phyloP scores from a whole-genome alignment of 352 stramenopile genomes.

The Pythium grandisporangium region DNA sequence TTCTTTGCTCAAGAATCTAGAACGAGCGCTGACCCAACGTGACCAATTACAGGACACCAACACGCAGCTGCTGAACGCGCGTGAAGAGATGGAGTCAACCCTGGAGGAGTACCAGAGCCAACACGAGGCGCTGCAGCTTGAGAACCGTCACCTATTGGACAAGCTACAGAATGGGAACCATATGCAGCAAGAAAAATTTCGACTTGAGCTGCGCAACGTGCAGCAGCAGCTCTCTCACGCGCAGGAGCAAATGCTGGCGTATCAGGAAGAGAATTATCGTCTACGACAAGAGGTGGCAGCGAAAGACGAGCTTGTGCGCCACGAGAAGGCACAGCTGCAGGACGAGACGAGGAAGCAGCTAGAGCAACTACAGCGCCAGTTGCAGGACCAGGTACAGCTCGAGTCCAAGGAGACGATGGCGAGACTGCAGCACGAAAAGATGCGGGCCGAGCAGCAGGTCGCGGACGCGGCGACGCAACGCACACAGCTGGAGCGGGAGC shows the following conservation, averaged over 20 bases:
- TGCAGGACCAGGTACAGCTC: slow-evolving; percentile 48
- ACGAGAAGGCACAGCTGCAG: slow-evolving; percentile 45
- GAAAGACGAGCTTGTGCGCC: slow-evolving; percentile 45
- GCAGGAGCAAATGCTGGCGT: slow-evolving; percentile 62
- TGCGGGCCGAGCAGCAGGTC: slow-evolving; percentile 29
- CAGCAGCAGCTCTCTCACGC: slow-evolving; percentile 55
- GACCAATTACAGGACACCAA: slow-evolving; percentile 57
- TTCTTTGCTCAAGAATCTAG: slow-evolving; percentile 60
- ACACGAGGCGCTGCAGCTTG: slow-evolving; percentile 48
- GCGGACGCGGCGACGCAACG: slow-evolving; percentile 27
- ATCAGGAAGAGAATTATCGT: slow-evolving; percentile 60
- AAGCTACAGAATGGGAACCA: slow-evolving; percentile 59
- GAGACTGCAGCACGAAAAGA: slow-evolving; percentile 30
- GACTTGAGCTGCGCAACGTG: slow-evolving; percentile 43
- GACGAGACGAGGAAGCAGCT: slow-evolving; percentile 54
- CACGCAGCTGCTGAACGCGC: slow-evolving; percentile 32
- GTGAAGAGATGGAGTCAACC: slow-evolving; percentile 36
- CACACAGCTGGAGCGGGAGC: slow-evolving; percentile 43
- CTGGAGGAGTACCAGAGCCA: slow-evolving; percentile 53
- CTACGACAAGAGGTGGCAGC: slow-evolving; percentile 37
- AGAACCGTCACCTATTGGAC: slow-evolving; percentile 60
- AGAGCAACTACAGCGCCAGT: slow-evolving; percentile 39
- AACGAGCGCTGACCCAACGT: slow-evolving; percentile 58
- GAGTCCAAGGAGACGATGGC: slow-evolving; percentile 41
- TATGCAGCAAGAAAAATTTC: slow-evolving; percentile 65